Base-by-base conservation (phyloP, 805 yeast genomes). In the Candida patagonica region DNA sequence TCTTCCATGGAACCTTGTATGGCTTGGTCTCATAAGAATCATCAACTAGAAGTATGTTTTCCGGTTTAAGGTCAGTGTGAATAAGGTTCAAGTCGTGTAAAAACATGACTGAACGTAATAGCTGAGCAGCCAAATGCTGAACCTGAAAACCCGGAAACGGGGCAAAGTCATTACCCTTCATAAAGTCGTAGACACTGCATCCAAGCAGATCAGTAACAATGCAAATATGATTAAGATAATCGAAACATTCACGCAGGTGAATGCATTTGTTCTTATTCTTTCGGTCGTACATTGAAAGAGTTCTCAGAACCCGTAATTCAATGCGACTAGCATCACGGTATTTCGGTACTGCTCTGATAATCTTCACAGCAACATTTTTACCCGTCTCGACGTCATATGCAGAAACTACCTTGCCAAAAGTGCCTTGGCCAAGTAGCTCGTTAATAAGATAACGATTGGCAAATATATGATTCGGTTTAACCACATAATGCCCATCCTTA, bases 61-160 rank as follows among this genome's bases (percentile, higher is more conserved):
- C 99, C 1, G 99, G 99, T 62, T 92, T 92, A 50, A 92, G 68
- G 60, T 92, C 99, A 0, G 99, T 92, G 61, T 92, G 99, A 31
- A 92, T 85, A 36, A 92, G 70, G 39, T 81, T 84, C 56, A 92
- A 67, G 54, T 85, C 95, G 59, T 92, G 99, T 46, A 92, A 65
- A 54, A 82, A 89, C 1, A 92, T 82, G 29, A 89, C 94, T 0
- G 92, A 80, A 47, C 87, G 69, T 17, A 92, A 67, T 42, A 92
- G 62, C 61, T 92, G 99, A 55, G 79, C 77, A 17, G 94, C 80
- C 44, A 92, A 78, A 2, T 86, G 82, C 62, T 85, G 96, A 27
- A 89, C 80, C 50, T 92, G 99, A 5, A 83, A 73, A 0, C 95
- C 95, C 0, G 97, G 96, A 59, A 88, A 92, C n/a, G 95, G 84